Conservation (phyloP, 192 early-diverging fungal genomes). For the Podila minutissima region DNA sequence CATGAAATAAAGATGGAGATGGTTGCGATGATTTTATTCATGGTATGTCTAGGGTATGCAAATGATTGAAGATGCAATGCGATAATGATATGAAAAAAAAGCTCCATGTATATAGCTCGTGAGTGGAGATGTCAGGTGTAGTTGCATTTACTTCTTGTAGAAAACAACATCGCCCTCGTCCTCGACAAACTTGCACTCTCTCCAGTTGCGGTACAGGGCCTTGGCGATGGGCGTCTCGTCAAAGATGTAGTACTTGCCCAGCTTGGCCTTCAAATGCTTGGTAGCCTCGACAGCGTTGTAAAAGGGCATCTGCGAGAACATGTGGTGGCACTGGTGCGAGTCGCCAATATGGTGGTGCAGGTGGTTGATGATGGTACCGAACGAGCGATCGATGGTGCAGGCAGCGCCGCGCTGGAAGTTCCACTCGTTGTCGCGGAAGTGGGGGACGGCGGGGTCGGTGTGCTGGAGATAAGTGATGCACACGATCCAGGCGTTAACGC, state of each 20-base stretch:
- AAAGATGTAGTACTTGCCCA: conserved; percentile 84
- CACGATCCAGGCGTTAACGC: conserved; percentile 95
- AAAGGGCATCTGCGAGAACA: conserved; percentile 97
- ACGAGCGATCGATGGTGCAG: conserved; percentile 89
- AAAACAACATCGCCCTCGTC: conserved; percentile 87
- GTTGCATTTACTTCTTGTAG: conserved; percentile 46
- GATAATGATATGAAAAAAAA: too few species aligned
- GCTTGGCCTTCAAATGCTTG: conserved; percentile 75
- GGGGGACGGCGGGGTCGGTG: conserved; percentile 85
- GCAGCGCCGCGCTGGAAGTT: conserved; percentile 94
- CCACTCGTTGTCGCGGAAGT: conserved; percentile 86
- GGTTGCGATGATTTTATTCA: too few species aligned
- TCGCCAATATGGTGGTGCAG: conserved; percentile 85
- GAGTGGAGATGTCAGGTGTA: neutral
- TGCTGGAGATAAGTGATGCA: conserved; percentile 96
- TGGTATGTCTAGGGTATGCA: too few species aligned
- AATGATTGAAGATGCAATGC: too few species aligned
- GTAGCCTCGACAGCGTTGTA: conserved; percentile 95
- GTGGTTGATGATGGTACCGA: conserved; percentile 83
- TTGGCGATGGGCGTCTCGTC: conserved; percentile 77
- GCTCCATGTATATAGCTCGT: too few species aligned
- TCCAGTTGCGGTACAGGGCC: conserved; percentile 74
- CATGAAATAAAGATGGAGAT: too few species aligned
- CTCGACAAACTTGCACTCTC: conserved; percentile 89
- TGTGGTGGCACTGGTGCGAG: conserved; percentile 94